phyloP scores from a whole-genome alignment of 2,329 filamentous ascomycete species.

The Tolypocladium tundrense region DNA sequence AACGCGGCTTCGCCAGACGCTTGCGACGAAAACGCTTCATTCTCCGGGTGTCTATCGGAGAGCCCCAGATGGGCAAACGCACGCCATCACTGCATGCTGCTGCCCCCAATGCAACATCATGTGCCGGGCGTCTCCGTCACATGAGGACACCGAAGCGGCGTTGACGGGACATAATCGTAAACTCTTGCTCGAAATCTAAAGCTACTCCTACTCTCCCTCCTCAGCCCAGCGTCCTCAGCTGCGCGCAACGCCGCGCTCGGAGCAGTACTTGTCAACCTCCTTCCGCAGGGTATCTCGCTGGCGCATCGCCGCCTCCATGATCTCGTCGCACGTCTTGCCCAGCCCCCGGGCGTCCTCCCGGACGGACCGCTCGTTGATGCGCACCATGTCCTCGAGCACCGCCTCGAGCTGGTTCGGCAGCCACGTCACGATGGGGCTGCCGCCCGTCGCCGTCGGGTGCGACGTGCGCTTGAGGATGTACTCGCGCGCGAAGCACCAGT shows the following conservation, averaged over 20 bases:
- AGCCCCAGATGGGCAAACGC: neutral
- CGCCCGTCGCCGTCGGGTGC: conserved; percentile 71
- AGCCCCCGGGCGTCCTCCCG: conserved; percentile 30
- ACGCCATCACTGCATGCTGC: neutral
- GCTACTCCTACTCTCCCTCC: neutral
- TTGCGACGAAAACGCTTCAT: too few relatives aligned
- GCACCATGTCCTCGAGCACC: conserved; percentile 60
- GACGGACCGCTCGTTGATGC: conserved; percentile 37
- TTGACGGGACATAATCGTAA: neutral
- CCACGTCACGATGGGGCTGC: conserved; percentile 77
- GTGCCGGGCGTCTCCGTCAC: neutral
- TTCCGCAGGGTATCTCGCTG: conserved; percentile 58
- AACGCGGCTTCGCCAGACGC: neutral
- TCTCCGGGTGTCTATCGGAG: neutral
- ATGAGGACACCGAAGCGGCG: neutral
- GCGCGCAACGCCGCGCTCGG: conserved; percentile 40
- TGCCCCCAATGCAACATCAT: neutral
- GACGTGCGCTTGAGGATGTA: conserved; percentile 71
- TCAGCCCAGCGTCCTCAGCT: neutral
- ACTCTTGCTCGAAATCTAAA: neutral
- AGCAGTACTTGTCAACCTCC: conserved; percentile 68
- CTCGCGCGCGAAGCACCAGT: conserved; percentile 79
- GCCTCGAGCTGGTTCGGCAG: conserved; percentile 71
- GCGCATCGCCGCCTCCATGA: conserved; percentile 56
- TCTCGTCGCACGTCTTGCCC: conserved; percentile 37